Evolutionary conservation across 1,284 basidiomycete genomes (phyloP).

Genomic region (Sanghuangporus weigelae): DNA sequence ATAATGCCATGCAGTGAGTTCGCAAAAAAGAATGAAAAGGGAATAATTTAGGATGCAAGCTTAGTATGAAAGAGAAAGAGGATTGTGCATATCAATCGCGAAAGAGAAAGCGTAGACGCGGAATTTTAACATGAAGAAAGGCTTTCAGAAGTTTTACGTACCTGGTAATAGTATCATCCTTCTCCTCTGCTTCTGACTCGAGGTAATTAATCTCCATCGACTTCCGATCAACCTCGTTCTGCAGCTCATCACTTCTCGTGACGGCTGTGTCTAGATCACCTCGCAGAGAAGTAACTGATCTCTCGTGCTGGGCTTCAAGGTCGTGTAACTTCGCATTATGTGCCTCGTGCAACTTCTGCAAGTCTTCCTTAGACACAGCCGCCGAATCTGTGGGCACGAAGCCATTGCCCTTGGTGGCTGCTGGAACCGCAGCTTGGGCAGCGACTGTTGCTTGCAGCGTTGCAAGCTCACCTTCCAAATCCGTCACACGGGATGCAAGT

Average conservation of each 20-base stretch:
- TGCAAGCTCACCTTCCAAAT: conserved; percentile 70
- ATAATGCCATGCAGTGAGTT: not conserved
- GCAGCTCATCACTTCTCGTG: conserved; percentile 48
- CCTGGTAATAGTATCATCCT: conserved; percentile 67
- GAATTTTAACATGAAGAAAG: conserved; percentile 13
- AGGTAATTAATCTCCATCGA: conserved; percentile 75
- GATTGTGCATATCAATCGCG: conserved; percentile 3
- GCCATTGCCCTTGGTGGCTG: conserved; percentile 52
- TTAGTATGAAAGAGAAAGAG: not conserved
- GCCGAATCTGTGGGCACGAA: conserved; percentile 38
- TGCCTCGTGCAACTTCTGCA: conserved; percentile 70
- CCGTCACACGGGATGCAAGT: conserved; percentile 53
- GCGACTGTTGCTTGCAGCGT: conserved; percentile 52
- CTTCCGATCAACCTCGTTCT: conserved; percentile 60
- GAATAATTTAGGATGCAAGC: conserved; percentile 9
- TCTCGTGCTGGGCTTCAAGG: conserved; percentile 66
- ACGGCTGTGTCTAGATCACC: conserved; percentile 59
- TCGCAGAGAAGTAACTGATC: conserved; percentile 48
- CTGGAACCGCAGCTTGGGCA: conserved; percentile 37
- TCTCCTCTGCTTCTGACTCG: conserved; percentile 73
- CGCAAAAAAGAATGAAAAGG: not conserved
- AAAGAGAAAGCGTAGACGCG: conserved; percentile 12
- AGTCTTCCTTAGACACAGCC: conserved; percentile 64
- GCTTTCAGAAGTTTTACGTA: conserved; percentile 53
- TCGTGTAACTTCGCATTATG: conserved; percentile 79